phyloP scores from a whole-genome alignment of 495 filamentous ascomycete genomes.

The Aspergillus campestris region DNA sequence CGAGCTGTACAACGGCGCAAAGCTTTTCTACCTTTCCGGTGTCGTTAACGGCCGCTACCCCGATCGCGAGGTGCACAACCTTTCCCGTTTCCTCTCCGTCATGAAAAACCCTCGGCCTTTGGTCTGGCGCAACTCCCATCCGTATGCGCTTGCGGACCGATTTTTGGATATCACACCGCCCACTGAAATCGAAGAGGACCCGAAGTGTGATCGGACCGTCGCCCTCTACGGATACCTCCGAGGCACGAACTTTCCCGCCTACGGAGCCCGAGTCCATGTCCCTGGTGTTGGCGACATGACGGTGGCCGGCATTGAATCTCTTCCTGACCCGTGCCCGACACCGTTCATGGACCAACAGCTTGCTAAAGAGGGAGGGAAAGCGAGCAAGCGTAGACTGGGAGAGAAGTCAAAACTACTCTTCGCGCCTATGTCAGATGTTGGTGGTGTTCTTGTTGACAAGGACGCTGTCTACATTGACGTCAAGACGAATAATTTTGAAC shows the following conservation, averaged over 20 bases:
- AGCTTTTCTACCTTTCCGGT: conserved; percentile 91
- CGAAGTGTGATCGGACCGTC: conserved; percentile 81
- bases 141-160: conserved; percentile 86
- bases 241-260: conserved; percentile 88
- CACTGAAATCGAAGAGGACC: conserved; percentile 74
- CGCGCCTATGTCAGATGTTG: conserved; percentile 96
- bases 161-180: conserved; percentile 93
- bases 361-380: conserved; percentile 74
- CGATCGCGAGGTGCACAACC: conserved; percentile 90
- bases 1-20: conserved; percentile 92
- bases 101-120: conserved; percentile 98
- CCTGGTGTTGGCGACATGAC: conserved; percentile 90
- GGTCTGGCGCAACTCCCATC: conserved; percentile 94
- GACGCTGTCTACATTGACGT: conserved; percentile 75
- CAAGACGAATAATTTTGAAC: conserved; percentile 69
- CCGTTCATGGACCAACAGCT: conserved; percentile 80
- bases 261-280: conserved; percentile 83
- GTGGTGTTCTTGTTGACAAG: conserved; percentile 76
- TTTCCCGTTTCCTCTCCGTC: conserved; percentile 87
- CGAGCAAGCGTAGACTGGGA: conserved; percentile 63
- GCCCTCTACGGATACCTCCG: conserved; percentile 89
- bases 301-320: conserved; percentile 70
- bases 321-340: conserved; percentile 94
- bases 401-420: conserved; percentile 95
- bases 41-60: conserved; percentile 95